These are phyloP conservation scores for Albugo candida DNA, from an alignment of 352 stramenopile species.

Conservation along the genomic window DNA sequence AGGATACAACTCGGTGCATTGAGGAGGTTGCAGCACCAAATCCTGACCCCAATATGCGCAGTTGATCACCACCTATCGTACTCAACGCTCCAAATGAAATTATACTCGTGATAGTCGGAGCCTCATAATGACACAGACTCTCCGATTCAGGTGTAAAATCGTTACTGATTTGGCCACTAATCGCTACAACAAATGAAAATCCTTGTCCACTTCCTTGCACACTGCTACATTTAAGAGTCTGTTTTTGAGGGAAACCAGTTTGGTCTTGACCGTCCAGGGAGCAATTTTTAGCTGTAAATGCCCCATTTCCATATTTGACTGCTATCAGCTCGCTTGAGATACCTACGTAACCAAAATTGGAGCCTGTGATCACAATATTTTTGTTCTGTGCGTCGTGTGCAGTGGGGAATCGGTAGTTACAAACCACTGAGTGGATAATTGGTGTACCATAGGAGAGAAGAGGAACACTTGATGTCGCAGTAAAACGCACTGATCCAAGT, in stretches of 20 bases:
- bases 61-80: slow-evolving; percentile 13
- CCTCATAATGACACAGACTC: slow-evolving; percentile 15
- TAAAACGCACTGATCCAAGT: slow-evolving; percentile 19
- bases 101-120: slow-evolving; percentile 13
- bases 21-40: slow-evolving; percentile 19
- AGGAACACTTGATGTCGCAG: slow-evolving; percentile 15
- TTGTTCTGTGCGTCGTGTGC: slow-evolving; percentile 8
- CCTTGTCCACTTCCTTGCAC: slow-evolving; percentile 16
- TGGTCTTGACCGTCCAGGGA: neutral
- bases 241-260: neutral
- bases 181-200: slow-evolving; percentile 16
- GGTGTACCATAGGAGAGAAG: slow-evolving; percentile 19
- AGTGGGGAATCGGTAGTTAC: slow-evolving; percentile 17
- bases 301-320: slow-evolving; percentile 13
- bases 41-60: slow-evolving; percentile 21
- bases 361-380: slow-evolving; percentile 22
- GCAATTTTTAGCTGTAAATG: slow-evolving; percentile 15
- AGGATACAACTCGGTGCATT: slow-evolving; percentile 13
- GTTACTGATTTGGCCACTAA: slow-evolving; percentile 17
- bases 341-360: slow-evolving; percentile 17
- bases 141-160: slow-evolving; percentile 1
- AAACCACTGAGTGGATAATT: slow-evolving; percentile 12
- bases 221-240: slow-evolving; percentile 22
- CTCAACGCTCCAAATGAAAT: slow-evolving; percentile 5
- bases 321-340: slow-evolving; percentile 1